Base-by-base conservation (phyloP, 2,329 filamentous ascomycete species). In the Pseudopyricularia javanii region DNA sequence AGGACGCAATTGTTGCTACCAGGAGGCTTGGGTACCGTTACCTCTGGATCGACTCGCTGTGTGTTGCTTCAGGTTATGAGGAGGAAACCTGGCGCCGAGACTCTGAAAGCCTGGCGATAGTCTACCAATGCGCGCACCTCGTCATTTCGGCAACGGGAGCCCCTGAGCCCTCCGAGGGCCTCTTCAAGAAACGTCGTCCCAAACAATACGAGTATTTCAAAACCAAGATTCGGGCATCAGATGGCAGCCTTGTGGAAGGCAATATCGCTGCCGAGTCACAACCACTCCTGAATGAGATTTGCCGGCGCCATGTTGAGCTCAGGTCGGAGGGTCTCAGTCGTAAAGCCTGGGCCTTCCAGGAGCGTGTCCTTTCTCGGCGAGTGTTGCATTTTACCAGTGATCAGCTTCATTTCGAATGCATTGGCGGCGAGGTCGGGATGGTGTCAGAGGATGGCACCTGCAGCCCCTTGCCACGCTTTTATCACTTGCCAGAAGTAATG, bases 41-140 rank as follows among this genome's bases (percentile, higher is more conserved):
- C 26, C 53, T 61, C 2, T 61, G 59, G 59, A 49, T 61, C 22
- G 59, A 61, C 49, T 37, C 57, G 8, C 51, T 58, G 6, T 61
- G 59, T 53, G 58, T 58, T 15, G 26, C 47, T 17, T 7, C 47
- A 33, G 30, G 9, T 34, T 15, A 96, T 96, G 70, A 96, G 83
- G 60, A 90, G 71, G 6, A 76, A 71, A 45, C 88, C 86, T 4
- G 47, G 47, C 12, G 24, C 28, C 28, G 17, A 15, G 28, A 35
- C 15, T 49, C 48, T 28, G 32, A 35, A 34, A 32, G 20, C 32
- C 12, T 24, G 9, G 48, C 32, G n/a, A 24, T 22, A 11, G 32
- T 50, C n/a, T 50, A 50, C 48, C 14, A 33, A 33, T 15, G 24
- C 14, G 48, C 48, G 22, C 17, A 50, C 32, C 32, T 50, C 28